phyloP scores from a whole-genome alignment of 106 monocot genomes.

The Acorus calamus region DNA sequence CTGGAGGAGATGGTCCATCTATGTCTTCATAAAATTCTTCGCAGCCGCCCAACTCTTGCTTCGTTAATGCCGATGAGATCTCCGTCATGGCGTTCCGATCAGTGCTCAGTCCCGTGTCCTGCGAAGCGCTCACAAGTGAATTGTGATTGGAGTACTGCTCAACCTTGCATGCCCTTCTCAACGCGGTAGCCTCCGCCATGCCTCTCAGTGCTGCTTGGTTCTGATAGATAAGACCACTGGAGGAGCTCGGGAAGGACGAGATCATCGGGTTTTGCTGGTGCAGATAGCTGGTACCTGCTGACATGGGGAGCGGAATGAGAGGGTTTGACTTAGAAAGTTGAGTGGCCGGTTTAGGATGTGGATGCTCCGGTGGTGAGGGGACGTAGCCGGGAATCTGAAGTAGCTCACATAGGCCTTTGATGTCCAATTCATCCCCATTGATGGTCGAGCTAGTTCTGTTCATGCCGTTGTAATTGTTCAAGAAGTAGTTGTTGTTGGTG shows the following conservation, averaged over 20 bases:
- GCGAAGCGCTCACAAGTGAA: constrained; percentile 35
- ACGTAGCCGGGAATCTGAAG: too few relatives aligned
- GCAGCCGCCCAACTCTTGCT: neutral
- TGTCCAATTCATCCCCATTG: constrained; percentile 14
- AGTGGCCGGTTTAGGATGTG: too few relatives aligned
- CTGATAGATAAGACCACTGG: neutral
- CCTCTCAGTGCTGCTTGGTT: neutral
- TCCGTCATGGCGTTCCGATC: constrained; percentile 32
- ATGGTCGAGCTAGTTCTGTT: neutral
- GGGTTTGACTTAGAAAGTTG: neutral
- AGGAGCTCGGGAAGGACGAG: neutral
- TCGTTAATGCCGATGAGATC: constrained; percentile 43
- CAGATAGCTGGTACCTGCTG: too few relatives aligned
- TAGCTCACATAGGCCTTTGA: too few relatives aligned
- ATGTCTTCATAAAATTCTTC: neutral
- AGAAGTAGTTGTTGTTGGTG: neutral
- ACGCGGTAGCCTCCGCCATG: neutral
- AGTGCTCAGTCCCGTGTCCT: constrained; percentile 66
- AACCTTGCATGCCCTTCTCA: constrained; percentile 38
- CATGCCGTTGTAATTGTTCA: constrained; percentile 2
- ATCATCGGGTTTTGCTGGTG: neutral
- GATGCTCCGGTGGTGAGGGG: too few relatives aligned
- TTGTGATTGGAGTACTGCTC: constrained; percentile 50
- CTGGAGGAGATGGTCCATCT: constrained; percentile 12
- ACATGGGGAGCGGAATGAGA: neutral